These are phyloP conservation scores for Candida jianshihensis DNA, from an alignment of 805 yeast genomes.

Conservation along the genomic window DNA sequence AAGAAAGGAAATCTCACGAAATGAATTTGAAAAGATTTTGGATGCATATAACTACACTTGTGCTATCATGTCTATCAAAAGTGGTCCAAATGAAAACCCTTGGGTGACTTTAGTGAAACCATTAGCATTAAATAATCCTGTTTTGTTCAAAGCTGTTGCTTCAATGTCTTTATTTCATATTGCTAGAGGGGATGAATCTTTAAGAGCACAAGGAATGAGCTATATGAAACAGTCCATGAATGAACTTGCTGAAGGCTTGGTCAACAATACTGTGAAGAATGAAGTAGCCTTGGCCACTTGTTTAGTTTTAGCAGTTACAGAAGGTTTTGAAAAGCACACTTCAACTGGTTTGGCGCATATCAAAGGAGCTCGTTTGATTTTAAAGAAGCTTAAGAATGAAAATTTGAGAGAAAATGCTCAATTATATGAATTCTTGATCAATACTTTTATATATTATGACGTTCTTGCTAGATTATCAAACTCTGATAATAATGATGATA, in stretches of 20 bases:
- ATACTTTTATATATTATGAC: constrained; percentile 64
- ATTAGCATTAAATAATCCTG: constrained; percentile 45
- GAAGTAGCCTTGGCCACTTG: constrained; percentile 65
- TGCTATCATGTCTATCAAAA: constrained; percentile 53
- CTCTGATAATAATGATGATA: constrained; percentile 21
- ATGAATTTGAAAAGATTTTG: constrained; percentile 18
- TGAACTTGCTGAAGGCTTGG: constrained; percentile 52
- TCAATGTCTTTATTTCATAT: constrained; percentile 63
- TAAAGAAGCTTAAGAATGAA: constrained; percentile 30
- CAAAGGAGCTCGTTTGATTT: constrained; percentile 59
- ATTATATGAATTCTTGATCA: constrained; percentile 17
- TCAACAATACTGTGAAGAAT: constrained; percentile 40
- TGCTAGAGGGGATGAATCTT: constrained; percentile 35
- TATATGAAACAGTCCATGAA: constrained; percentile 57
- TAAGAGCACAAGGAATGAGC: constrained; percentile 42
- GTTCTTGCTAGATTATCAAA: constrained; percentile 62
- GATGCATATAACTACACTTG: constrained; percentile 38
- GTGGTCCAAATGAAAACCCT: constrained; percentile 61
- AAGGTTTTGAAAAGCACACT: constrained; percentile 62
- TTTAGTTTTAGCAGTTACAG: constrained; percentile 54
- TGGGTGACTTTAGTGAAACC: constrained; percentile 58
- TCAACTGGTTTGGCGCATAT: constrained; percentile 65
- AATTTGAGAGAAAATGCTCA: constrained; percentile 10
- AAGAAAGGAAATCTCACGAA: background rate
- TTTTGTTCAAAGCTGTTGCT: constrained; percentile 54